Conservation (phyloP, 306 rosid species). For the Quercus rubra region DNA sequence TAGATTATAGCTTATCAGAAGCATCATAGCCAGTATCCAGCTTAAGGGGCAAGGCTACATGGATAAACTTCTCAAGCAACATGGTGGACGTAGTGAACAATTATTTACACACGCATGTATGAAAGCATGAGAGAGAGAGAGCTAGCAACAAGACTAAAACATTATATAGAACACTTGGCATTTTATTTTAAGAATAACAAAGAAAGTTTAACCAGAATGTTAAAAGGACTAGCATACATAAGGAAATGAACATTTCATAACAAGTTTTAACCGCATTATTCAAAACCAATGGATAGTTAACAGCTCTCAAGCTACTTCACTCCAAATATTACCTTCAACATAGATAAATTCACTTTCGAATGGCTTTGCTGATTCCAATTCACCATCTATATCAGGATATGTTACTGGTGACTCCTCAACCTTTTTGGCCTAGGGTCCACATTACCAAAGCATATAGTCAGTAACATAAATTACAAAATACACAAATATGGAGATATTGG, state of each 20-base stretch:
- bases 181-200: neutral
- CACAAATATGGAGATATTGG: neutral
- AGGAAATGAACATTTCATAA: neutral
- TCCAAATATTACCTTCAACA: conserved; percentile 46
- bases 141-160: neutral
- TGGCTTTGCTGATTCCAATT: conserved; percentile 35
- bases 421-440: conserved; percentile 59
- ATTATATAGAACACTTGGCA: neutral
- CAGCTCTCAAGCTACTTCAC: too few relatives aligned
- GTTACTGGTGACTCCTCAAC: conserved; percentile 39
- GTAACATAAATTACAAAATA: conserved; percentile 5
- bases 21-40: too few relatives aligned
- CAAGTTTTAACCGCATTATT: neutral
- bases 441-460: conserved; percentile 20
- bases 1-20: too few relatives aligned
- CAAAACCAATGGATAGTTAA: neutral
- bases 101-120: neutral
- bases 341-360: conserved; percentile 30
- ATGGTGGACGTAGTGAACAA: neutral
- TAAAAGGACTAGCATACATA: neutral
- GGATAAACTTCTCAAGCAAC: neutral
- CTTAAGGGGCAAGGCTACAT: neutral
- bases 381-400: conserved; percentile 32
- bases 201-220: neutral
- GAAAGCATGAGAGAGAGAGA: neutral